Base-by-base conservation (phyloP, 169 alveolate species). In the Prorocentrum cordatum region DNA sequence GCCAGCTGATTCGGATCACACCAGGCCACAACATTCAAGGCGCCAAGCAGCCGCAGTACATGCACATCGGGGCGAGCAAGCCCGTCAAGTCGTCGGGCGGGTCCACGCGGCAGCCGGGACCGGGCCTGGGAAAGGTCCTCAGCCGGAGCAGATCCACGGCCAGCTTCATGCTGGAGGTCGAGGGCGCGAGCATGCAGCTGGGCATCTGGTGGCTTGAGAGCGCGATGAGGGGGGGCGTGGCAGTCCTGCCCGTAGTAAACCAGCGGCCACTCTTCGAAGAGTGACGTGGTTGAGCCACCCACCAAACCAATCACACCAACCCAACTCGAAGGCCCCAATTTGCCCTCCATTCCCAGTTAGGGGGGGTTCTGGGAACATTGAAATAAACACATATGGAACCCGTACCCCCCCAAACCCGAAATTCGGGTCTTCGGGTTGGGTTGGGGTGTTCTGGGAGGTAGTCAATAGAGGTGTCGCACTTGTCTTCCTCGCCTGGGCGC, bases 1-100 rank as follows among this genome's bases (percentile, higher is more conserved):
- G 80, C 1, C 90, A 80, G n/a, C 70, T 32, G 67, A 68, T 80
- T 2, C 77, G 79, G 22, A 38, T 80, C 32, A 80, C 90, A 26
- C 77, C 80, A 3, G 90, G 90, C 22, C 90, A 80, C 90, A 80
- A 80, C 68, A 80, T 80, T 70, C 90, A 80, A 36, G 90, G 90
- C 9, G 83, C 83, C 38, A 42, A 42, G 38, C 66, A 71, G 64
- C 66, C 66, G 33, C 39, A 14, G 18, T 80, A 80, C 58, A 80
- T 80, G 90, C 90, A 80, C 38, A 80, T 80, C 45, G 90, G 90
- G 2, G 90, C 90, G 29, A 62, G 29, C 66, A 80, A 62, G 73
- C 59, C 90, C 20, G 42, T 80, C 62, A 67, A 18, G n/a, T 27
- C 62, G 26, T 35, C 33, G 62, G 87, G 87, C 12, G 87, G 59